Base-by-base conservation (phyloP, 768 basidiomycete species). In the Sporobolomyces phaffii region DNA sequence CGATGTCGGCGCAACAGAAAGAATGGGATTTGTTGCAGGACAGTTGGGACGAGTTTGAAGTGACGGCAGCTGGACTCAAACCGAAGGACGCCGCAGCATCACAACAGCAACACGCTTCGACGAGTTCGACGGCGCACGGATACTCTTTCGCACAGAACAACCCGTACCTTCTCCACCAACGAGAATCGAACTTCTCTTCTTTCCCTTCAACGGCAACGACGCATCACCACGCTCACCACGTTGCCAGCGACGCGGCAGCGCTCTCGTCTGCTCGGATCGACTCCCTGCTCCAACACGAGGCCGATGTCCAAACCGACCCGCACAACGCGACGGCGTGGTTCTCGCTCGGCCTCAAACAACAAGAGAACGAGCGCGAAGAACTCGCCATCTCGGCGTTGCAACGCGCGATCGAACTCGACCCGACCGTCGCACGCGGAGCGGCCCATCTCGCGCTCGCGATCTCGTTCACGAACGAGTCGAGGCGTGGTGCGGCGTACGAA, bases 331-430 rank as follows among this genome's bases (percentile, higher is more conserved):
- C 78, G 40, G 87, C 86, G 13, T 99, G 96, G 96, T 93, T 84
- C 75, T 84, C 88, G 71, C 86, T 98, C 54, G 96, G 96, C 29
- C 86, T 99, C 53, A 92, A 90, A 78, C 96, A 98, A 75, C 96
- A 99, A 77, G 93, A 96, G 78, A 96, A 93, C 76, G 96, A 99
- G 77, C 86, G 93, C 20, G 96, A 99, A 78, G 82, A 83, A 11
- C 87, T 90, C 73, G 96, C 96, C 6, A 83, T 98, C 45, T 82
- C 86, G 60, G 96, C 96, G 2, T 82, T 99, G 24, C 80, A 82
- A 53, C 87, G 86, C 61, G 87, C 91, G 14, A 80, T 91, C 56
- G 85, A 88, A 67, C 83, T 98, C 40, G 88, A 94, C 73, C 86
- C 91, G 4, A 76, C 82, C 4, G 84, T 87, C 72, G 81, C 74